phyloP scores from a whole-genome alignment of 495 filamentous ascomycete genomes.

The Rhypophila decipiens region DNA sequence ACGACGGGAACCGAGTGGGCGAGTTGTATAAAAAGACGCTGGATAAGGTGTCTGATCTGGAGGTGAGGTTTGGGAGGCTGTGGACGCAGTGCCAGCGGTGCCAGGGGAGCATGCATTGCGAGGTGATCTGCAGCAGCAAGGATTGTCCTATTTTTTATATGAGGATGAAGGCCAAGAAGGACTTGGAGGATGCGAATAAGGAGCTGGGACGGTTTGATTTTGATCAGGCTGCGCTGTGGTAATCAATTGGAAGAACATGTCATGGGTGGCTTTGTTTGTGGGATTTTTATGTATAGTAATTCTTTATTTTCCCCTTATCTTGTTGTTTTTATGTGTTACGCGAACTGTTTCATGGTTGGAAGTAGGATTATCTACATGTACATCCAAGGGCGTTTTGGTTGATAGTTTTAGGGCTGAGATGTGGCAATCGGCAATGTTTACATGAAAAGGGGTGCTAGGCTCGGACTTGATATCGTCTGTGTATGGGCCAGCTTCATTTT shows the following conservation, averaged over 20 bases:
- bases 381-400: too few species aligned
- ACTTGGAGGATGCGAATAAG: conserved; percentile 90
- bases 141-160: conserved; percentile 99
- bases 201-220: conserved; percentile 87
- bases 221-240: conserved; percentile 54
- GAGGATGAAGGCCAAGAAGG: conserved; percentile 99
- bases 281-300: background rate
- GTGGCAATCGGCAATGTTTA: too few species aligned
- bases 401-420: too few species aligned
- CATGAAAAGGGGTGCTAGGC: too few species aligned
- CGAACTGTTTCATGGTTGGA: too few species aligned
- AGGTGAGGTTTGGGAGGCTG: conserved; percentile 83
- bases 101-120: conserved; percentile 93
- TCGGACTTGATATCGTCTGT: too few species aligned
- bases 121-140: conserved; percentile 92
- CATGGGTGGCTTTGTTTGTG: background rate
- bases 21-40: conserved; percentile 92
- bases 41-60: conserved; percentile 79
- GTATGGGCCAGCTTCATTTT: too few species aligned
- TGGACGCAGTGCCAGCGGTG: conserved; percentile 99
- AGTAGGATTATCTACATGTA: too few species aligned
- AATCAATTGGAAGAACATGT: background rate
- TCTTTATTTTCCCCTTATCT: too few species aligned
- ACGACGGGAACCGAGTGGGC: conserved; percentile 77
- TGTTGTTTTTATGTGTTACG: too few species aligned